phyloP scores from a whole-genome alignment of 1,139 yeast genomes.

The Wickerhamomyces sp. region DNA sequence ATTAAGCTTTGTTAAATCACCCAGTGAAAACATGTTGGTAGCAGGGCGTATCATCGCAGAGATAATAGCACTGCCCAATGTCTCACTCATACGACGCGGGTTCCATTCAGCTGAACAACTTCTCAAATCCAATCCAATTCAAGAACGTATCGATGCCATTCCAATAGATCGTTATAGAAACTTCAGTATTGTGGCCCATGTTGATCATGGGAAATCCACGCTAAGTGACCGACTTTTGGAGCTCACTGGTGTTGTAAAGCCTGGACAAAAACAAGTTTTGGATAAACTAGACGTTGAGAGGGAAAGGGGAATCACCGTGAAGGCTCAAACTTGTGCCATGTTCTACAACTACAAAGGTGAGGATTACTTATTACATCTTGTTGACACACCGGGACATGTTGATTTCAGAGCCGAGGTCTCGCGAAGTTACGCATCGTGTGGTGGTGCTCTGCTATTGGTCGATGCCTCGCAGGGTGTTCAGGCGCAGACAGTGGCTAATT shows the following conservation, averaged over 20 bases:
- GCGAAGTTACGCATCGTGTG: constrained; percentile 91
- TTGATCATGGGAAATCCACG: constrained; percentile 96
- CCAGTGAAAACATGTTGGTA: no score
- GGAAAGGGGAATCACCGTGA: constrained; percentile 93
- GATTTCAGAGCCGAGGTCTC: constrained; percentile 94
- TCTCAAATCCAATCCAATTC: constrained; percentile 16
- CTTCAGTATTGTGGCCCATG: constrained; percentile 94
- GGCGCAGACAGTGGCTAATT: constrained; percentile 97
- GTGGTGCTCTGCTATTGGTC: constrained; percentile 84
- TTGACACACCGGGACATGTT: constrained; percentile 98
- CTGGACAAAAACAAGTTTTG: constrained; percentile 78
- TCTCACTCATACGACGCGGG: constrained; percentile 5
- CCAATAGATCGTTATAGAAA: constrained; percentile 83
- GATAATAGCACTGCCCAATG: no score
- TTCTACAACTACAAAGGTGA: constrained; percentile 63
- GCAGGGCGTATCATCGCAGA: no score
- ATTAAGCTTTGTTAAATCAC: no score
- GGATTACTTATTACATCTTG: constrained; percentile 82
- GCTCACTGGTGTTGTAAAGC: constrained; percentile 80
- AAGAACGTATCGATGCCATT: constrained; percentile 59
- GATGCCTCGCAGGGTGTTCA: constrained; percentile 97
- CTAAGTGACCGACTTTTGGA: constrained; percentile 83
- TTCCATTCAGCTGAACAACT: not conserved
- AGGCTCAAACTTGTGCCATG: constrained; percentile 97
- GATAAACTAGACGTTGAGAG: constrained; percentile 93